Evolutionary conservation across 1,284 basidiomycete genomes (phyloP), one percentile per base, ranked within the genome.

Genomic region (Neolentinus lepideus): DNA sequence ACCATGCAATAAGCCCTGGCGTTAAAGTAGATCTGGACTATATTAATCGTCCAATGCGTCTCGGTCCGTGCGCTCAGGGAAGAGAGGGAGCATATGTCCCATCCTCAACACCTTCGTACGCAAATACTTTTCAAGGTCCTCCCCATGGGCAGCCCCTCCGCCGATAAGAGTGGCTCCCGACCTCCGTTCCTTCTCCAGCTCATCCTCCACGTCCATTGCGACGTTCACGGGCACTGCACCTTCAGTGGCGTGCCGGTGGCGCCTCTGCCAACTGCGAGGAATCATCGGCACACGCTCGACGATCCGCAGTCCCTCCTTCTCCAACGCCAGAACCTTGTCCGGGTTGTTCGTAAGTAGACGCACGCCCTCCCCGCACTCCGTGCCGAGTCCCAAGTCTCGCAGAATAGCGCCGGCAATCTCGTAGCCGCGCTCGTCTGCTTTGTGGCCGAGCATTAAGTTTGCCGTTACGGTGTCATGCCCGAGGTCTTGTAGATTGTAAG

Each of bases 381-480:
- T 75, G 2, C 84, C 88, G 14, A 98, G 73, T 2, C 90, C 90
- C 4, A 99, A 75, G 71, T 99, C 96, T 9, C 84, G 80, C 61
- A 99, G 68, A 60, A 99, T 98, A 36, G 91, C 94, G 6, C 79
- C 88, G 0, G 96, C 95, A 56, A 99, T 80, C 61, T 90, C 92
- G 72, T 99, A 99, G 48, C 87, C 89, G 33, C 97, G 81, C 70
- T 97, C 92, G 70, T 99, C 97, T 3, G 97, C 95, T 56, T 86
- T 80, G 69, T 98, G 92, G 1, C 97, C 97, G 24, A 99, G 84
- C 78, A 98, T 81, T 46, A 99, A 75, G 70, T 99, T 99, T 46
- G 97, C 97, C 8, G 91, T 88, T 62, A 99, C 97, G 2, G 97
- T 99, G 73, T 99, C 97, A 67, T 98, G 93, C 0, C 97, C 97